These are phyloP conservation scores for Kregervanrija pseudodelftensis DNA, from an alignment of 805 yeast genomes.

Conservation along the genomic window DNA sequence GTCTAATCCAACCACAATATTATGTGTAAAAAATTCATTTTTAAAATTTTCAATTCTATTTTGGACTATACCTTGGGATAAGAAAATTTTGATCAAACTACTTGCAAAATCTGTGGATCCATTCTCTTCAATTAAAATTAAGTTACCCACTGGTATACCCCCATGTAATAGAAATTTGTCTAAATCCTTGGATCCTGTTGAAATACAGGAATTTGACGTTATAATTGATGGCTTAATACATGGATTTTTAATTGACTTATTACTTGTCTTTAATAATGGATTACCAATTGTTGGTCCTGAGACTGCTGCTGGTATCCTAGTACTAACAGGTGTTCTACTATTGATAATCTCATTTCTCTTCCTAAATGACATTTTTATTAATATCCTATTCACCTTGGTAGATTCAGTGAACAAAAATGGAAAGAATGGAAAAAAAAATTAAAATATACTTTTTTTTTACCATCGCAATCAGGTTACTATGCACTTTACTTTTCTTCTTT, in stretches of 20 bases:
- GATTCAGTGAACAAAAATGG: not conserved
- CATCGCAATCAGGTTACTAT: too few relatives aligned
- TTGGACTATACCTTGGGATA: constrained; percentile 71
- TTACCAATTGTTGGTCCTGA: not conserved
- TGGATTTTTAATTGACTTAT: constrained; percentile 31
- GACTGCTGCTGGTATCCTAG: not conserved
- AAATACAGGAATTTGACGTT: constrained; percentile 65
- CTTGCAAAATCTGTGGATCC: constrained; percentile 86
- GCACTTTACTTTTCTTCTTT: too few relatives aligned
- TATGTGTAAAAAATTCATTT: constrained; percentile 37
- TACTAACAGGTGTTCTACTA: constrained; percentile 1
- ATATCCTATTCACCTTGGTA: not conserved
- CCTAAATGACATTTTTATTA: constrained; percentile 45
- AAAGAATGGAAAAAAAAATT: not conserved
- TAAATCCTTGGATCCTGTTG: constrained; percentile 73
- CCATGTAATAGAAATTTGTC: constrained; percentile 72
- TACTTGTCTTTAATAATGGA: not conserved
- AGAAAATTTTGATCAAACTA: constrained; percentile 58
- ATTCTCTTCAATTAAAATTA: constrained; percentile 68
- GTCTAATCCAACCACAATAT: constrained; percentile 55
- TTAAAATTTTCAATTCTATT: constrained; percentile 38
- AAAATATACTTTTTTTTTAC: too few relatives aligned
- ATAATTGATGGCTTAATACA: constrained; percentile 67
- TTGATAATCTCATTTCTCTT: constrained; percentile 46
- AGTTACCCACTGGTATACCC: constrained; percentile 76